These are phyloP conservation scores for Saraca asoca DNA, from an alignment of 331 rosid genomes.

Conservation along the genomic window DNA sequence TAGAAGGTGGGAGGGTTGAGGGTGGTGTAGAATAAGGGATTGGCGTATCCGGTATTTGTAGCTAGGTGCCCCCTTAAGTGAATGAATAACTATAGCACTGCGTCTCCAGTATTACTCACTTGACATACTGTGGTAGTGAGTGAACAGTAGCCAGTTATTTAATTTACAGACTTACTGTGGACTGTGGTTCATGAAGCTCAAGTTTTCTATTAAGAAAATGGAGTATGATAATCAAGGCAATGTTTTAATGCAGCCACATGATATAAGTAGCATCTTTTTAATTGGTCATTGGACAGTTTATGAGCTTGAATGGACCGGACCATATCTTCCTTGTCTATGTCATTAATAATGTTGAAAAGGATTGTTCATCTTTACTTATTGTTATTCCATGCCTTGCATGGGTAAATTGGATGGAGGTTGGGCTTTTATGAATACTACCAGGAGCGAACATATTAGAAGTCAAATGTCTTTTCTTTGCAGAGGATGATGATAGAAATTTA, in stretches of 20 bases:
- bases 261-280: background rate
- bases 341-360: slow-evolving; percentile 16
- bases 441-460: slow-evolving; percentile 1
- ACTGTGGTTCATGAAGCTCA: too few relatives aligned
- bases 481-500: slow-evolving; percentile 27
- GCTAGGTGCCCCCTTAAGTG: background rate
- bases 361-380: slow-evolving; percentile 14
- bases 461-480: background rate
- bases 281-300: background rate
- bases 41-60: too few relatives aligned
- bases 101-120: background rate
- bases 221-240: background rate
- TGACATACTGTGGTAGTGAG: background rate
- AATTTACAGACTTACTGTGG: too few relatives aligned
- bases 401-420: slow-evolving; percentile 28
- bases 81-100: background rate
- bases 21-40: too few relatives aligned
- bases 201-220: too few relatives aligned
- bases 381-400: slow-evolving; percentile 13
- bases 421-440: slow-evolving; percentile 23
- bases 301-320: slow-evolving; percentile 3
- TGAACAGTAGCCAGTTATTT: too few relatives aligned
- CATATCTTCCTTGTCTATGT: background rate
- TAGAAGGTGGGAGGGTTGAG: too few relatives aligned
- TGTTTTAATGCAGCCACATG: background rate